Percentiles rank a stretch among this genome's conserved stretches.
Evolutionary conservation across 1,139 yeast genomes (phyloP).

Genomic region (Wickerhamomyces sp.): DNA sequence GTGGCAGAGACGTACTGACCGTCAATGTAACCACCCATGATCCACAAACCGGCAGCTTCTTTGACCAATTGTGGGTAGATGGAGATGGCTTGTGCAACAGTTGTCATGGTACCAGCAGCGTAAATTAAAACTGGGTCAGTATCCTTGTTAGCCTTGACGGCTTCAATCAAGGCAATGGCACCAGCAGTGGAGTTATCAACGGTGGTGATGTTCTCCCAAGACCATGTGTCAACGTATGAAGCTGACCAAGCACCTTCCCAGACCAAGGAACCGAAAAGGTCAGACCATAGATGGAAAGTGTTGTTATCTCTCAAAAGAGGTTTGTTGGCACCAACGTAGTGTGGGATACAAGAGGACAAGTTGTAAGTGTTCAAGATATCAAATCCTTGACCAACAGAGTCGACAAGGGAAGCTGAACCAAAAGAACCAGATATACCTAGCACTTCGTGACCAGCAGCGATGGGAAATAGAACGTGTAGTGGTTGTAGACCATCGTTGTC

Average conservation of each 20-base stretch:
- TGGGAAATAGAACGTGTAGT: constrained; percentile 31
- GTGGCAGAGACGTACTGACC: constrained; percentile 33
- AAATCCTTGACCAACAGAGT: constrained; percentile 30
- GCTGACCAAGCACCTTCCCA: constrained; percentile 38
- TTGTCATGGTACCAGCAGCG: constrained; percentile 38
- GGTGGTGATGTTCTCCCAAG: constrained; percentile 29
- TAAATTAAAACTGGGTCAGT: constrained; percentile 30
- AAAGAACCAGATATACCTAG: constrained; percentile 35
- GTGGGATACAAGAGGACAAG: constrained; percentile 34
- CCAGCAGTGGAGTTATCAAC: constrained; percentile 27
- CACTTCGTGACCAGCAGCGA: constrained; percentile 35
- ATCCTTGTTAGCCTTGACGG: constrained; percentile 31
- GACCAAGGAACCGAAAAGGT: constrained; percentile 33
- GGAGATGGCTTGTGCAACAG: constrained; percentile 38
- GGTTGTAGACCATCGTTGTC: constrained; percentile 36
- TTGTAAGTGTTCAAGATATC: constrained; percentile 28
- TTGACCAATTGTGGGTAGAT: constrained; percentile 34
- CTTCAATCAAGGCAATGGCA: constrained; percentile 35
- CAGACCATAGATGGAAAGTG: constrained; percentile 35
- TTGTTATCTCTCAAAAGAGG: constrained; percentile 35
- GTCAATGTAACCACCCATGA: constrained; percentile 41
- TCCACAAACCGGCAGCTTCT: constrained; percentile 35
- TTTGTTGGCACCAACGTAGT: constrained; percentile 33
- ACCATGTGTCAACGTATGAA: constrained; percentile 27
- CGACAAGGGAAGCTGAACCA: constrained; percentile 35